phyloP scores from a whole-genome alignment of 768 basidiomycete species.

The Boletus tomentosulus region DNA sequence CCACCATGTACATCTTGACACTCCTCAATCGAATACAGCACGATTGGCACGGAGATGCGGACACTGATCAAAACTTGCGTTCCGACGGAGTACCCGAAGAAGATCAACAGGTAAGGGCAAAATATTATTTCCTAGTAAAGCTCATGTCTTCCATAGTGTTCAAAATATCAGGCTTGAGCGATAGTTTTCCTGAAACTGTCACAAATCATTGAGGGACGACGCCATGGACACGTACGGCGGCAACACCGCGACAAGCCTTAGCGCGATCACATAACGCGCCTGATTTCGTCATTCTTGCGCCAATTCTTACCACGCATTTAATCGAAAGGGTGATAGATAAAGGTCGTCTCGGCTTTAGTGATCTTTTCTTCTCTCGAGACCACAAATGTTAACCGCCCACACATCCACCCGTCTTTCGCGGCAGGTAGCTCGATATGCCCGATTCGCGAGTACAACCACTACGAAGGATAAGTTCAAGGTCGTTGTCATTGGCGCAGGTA shows the following conservation, averaged over 20 bases:
- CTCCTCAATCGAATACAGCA: neutral
- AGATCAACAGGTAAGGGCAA: constrained; percentile 4
- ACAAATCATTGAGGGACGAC: neutral
- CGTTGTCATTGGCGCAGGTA: constrained; percentile 84
- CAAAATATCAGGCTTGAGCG: constrained; percentile 42
- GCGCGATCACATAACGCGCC: neutral
- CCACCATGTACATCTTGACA: neutral
- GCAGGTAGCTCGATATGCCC: constrained; percentile 6
- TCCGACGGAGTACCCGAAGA: neutral
- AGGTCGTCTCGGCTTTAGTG: too few relatives aligned
- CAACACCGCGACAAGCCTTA: too few relatives aligned
- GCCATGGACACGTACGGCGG: neutral
- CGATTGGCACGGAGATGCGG: neutral
- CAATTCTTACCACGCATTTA: constrained; percentile 1
- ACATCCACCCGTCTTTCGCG: constrained; percentile 6
- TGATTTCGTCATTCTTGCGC: constrained; percentile 13
- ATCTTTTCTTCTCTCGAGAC: neutral
- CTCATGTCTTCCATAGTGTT: constrained; percentile 52
- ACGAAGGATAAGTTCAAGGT: constrained; percentile 67
- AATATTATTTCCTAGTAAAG: constrained; percentile 71
- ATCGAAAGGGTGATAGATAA: neutral
- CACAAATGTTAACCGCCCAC: constrained; percentile 1
- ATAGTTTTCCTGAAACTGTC: neutral
- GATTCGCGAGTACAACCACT: constrained; percentile 22
- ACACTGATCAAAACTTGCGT: neutral